A percentile compares a stretch with the other conserved stretches of the same genome.
Conservation (phyloP, 78 protist species). For the Dictyostelium capitatum region DNA sequence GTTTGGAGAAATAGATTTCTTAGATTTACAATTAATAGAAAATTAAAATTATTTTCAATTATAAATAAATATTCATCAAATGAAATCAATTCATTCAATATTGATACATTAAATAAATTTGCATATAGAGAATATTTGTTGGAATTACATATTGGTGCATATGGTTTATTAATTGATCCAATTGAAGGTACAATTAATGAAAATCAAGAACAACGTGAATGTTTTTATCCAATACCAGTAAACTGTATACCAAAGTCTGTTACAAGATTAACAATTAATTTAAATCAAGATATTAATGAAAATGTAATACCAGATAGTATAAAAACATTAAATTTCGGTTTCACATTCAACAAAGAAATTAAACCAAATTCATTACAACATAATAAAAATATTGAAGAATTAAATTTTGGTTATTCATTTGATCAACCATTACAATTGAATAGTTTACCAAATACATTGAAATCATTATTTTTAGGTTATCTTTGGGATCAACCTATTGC, state of each 20-base stretch:
- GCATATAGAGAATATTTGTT: constrained; percentile 7
- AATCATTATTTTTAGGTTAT: background rate
- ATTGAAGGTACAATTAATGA: background rate
- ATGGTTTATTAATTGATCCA: constrained; percentile 14
- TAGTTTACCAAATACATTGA: background rate
- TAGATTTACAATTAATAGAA: background rate
- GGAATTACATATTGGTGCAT: background rate
- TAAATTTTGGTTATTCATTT: constrained; percentile 10
- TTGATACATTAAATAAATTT: background rate
- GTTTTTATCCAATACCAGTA: background rate
- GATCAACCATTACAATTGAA: background rate
- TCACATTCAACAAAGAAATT: background rate
- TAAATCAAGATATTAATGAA: background rate
- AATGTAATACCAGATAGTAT: background rate
- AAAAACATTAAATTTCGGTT: background rate
- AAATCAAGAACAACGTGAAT: background rate
- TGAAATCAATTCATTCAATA: constrained; percentile 4
- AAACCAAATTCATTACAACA: background rate
- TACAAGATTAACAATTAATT: background rate
- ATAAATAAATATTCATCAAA: constrained; percentile 11
- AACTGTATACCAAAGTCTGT: background rate
- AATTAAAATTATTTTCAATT: background rate
- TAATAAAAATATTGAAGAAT: background rate
- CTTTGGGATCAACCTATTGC: background rate
- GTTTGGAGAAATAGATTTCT: background rate